Evolutionary conservation across 106 monocot species (phyloP), one percentile per base, ranked within the genome.

Genomic region (Allium fistulosum): DNA sequence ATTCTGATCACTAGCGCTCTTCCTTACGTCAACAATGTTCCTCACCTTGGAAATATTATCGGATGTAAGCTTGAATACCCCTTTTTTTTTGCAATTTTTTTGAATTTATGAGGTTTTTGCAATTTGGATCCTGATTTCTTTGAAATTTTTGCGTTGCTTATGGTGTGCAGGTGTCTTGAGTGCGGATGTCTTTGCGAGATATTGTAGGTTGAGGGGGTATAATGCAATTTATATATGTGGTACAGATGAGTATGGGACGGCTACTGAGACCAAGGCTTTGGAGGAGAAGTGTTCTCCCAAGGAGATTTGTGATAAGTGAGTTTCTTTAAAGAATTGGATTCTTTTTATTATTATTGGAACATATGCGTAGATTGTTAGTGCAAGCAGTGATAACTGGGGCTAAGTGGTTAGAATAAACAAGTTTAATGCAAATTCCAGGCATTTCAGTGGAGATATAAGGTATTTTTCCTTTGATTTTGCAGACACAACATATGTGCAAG

Each of bases 231-330:
- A 92, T 63, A 79, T 96, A 0, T 96, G 96, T 51, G 96, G 96
- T 48, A 96, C 96, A 1, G 96, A 96, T 53, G 96, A 96, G 74
- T 96, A 96, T 26, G 96, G 96, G 53, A 96, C 96, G 17, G 85
- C 96, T 49, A 92, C 96, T 0, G 91, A 96, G 75, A 96, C 91
- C 3, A 96, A 96, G 71, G 96, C 96, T 46, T 69, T 88, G 85
- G 96, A 96, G 86, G 88, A 92, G 84, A 96, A 96, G 2, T 88
- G 91, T 78, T 78, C 88, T n/a, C 96, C 96, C 47, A 86, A 92
- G 74, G 86, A 96, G 69, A 96, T 96, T 26, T 96, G 96, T 56
- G 96, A 96, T 59, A 96, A 96, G 96, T 95, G 15, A 26, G 90
- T 76, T 7, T 28, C 37, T 37, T 5, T 37, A 5, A 37, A 37